A percentile compares a stretch with the other conserved stretches of the same genome.
phyloP scores from a whole-genome alignment of 108 stramenopile species.

The Pseudonitzschia delicatissima region DNA sequence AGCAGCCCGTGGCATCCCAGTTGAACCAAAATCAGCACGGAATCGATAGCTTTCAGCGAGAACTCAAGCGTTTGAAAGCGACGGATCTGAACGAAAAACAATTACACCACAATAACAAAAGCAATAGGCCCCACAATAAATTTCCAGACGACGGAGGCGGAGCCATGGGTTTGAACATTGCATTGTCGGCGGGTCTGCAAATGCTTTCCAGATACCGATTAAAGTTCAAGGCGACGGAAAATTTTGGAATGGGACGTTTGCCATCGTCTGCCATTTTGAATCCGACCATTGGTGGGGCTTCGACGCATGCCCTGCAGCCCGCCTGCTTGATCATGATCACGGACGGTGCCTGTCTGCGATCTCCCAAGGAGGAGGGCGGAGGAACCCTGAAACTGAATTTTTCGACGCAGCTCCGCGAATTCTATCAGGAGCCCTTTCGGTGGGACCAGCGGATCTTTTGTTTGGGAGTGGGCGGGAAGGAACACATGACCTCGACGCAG shows the following conservation, averaged over 20 bases:
- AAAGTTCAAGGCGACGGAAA: conserved; percentile 57
- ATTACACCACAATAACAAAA: too few species aligned
- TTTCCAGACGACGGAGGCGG: conserved; percentile 83
- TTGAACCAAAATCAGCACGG: conserved; percentile 21
- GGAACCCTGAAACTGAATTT: conserved; percentile 66
- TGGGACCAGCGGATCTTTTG: conserved; percentile 86
- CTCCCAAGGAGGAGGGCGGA: conserved; percentile 59
- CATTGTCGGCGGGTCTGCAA: conserved; percentile 67
- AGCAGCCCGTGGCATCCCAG: background rate
- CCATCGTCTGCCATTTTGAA: conserved; percentile 55
- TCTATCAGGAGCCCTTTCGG: conserved; percentile 78
- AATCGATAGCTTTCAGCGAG: conserved; percentile 63
- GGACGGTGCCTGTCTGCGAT: conserved; percentile 71
- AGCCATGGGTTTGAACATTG: conserved; percentile 61
- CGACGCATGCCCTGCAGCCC: conserved; percentile 61
- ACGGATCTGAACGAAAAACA: conserved; percentile 29
- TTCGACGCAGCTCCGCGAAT: conserved; percentile 67
- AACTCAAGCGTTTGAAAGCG: conserved; percentile 61
- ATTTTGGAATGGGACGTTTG: conserved; percentile 76
- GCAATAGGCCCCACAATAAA: conserved; percentile 21
- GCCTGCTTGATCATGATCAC: conserved; percentile 78
- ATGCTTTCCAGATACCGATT: conserved; percentile 75
- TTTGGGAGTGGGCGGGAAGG: conserved; percentile 51
- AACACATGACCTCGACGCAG: conserved; percentile 33
- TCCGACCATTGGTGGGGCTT: conserved; percentile 30